These are phyloP conservation scores for Brettanomyces nanus DNA, from an alignment of 805 yeast species.

Conservation along the genomic window DNA sequence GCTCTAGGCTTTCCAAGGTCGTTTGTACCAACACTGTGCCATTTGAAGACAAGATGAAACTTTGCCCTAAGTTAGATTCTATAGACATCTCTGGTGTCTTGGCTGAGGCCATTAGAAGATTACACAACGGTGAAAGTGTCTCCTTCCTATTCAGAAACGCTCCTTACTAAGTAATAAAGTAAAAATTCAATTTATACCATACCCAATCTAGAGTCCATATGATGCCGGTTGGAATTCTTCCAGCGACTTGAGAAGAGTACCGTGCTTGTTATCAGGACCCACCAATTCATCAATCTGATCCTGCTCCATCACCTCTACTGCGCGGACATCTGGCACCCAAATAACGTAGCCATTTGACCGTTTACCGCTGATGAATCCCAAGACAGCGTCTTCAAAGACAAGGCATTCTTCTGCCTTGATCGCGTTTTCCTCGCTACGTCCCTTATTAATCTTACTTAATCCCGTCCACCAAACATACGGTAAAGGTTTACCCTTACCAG, in stretches of 20 bases:
- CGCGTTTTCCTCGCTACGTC: constrained; percentile 28
- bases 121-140: constrained; percentile 94
- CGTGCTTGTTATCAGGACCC: constrained; percentile 35
- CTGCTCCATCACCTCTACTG: constrained; percentile 44
- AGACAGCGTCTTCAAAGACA: constrained; percentile 91
- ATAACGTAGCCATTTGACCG: constrained; percentile 81
- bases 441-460: constrained; percentile 55
- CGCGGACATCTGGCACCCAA: constrained; percentile 89
- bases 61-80: constrained; percentile 63
- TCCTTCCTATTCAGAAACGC: constrained; percentile 77
- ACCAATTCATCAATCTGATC: constrained; percentile 37
- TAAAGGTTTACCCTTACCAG: constrained; percentile 85
- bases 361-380: constrained; percentile 81
- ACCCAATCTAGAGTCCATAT: constrained; percentile 26
- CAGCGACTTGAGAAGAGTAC: constrained; percentile 47
- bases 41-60: constrained; percentile 49
- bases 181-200: background rate
- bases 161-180: constrained; percentile 4
- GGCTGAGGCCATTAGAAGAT: constrained; percentile 90
- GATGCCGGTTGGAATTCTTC: constrained; percentile 42
- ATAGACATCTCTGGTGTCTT: constrained; percentile 80
- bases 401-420: constrained; percentile 73
- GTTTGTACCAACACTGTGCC: constrained; percentile 95
- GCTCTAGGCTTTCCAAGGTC: constrained; percentile 58
- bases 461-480: constrained; percentile 93